Base-by-base conservation (phyloP, 345 rosid species). In the Moricandia arvensis region DNA sequence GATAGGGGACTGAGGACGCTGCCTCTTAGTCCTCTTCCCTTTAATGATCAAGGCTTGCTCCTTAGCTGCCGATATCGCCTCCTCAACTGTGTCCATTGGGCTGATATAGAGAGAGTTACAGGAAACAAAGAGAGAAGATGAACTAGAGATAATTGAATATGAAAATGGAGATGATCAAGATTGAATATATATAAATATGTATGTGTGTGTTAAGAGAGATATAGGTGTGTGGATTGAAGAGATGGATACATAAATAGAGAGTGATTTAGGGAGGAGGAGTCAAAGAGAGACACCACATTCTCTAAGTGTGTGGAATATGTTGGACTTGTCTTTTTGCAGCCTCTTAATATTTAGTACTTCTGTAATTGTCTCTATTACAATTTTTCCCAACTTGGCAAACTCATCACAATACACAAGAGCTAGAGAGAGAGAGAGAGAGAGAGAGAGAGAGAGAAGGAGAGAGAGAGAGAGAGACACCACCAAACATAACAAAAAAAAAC, bases 1-100 rank as follows among this genome's bases (percentile, higher is more conserved):
- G 68, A 82, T 79, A 0, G 91, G 91, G 0, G 97, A 93, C 38
- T 80, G 87, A 4, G 84, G 84, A 72, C 93, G 83, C 13, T 79
- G 89, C 17, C 98, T 73, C 81, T 94, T 94, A 6, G 97, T 94
- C 63, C 96, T 37, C 83, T 90, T 91, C 51, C 96, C 93, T 83
- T 94, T 94, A 7, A 81, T 78, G 53, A 88, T 81, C 21, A 77
- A 75, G 16, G 64, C 69, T 16, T 81, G 84, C 45, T 84, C 86
- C 49, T 69, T 79, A 34, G 76, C 69, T 57, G 71, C 83, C 24
- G 57, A 47, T 59, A 49, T 9, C 21, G 68, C 82, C 62, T 81
- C 87, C 68, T 84, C 87, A 2, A 75, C 66, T 49, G 85, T 73
- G 76, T 87, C 88, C 89, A 85, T 81, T 45, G 59, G 47, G 51